These are phyloP conservation scores for Fusarium robinianum DNA, from an alignment of 2,329 filamentous ascomycete species.

Conservation along the genomic window DNA sequence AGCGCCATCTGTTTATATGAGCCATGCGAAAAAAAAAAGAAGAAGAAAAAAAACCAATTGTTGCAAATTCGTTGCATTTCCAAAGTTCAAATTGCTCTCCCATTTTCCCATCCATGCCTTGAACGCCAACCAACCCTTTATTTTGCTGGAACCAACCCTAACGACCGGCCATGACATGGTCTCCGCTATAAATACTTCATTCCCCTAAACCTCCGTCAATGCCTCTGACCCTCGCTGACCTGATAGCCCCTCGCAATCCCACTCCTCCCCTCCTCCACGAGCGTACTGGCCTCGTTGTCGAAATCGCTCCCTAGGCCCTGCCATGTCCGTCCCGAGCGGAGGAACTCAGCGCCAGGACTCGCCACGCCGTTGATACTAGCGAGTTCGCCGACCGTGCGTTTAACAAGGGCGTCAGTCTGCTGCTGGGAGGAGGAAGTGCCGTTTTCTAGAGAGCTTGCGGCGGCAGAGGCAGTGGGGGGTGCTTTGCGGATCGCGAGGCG, in stretches of 20 bases:
- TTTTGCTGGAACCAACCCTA: too few species aligned
- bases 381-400: slow-evolving; percentile 66
- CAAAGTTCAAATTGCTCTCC: too few species aligned
- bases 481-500: slow-evolving; percentile 46
- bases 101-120: too few species aligned
- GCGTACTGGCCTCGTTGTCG: slow-evolving; percentile 60
- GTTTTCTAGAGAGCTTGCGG: slow-evolving; percentile 3
- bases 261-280: slow-evolving; percentile 82
- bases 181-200: too few species aligned
- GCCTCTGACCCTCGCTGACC: slow-evolving; percentile 60
- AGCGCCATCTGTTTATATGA: too few species aligned
- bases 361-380: slow-evolving; percentile 81
- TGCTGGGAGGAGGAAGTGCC: background rate
- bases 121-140: too few species aligned
- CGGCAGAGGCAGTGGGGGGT: slow-evolving; percentile 6
- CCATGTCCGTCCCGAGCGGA: slow-evolving; percentile 85
- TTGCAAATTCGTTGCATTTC: too few species aligned
- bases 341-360: slow-evolving; percentile 89
- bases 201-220: slow-evolving; percentile 33
- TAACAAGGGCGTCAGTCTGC: slow-evolving; percentile 54
- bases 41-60: too few species aligned
- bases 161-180: too few species aligned
- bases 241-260: slow-evolving; percentile 89
- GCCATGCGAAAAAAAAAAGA: too few species aligned
- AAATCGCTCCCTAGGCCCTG: slow-evolving; percentile 90